Evolutionary conservation across 306 rosid genomes (phyloP).

Genomic region (Alnus rubra): DNA sequence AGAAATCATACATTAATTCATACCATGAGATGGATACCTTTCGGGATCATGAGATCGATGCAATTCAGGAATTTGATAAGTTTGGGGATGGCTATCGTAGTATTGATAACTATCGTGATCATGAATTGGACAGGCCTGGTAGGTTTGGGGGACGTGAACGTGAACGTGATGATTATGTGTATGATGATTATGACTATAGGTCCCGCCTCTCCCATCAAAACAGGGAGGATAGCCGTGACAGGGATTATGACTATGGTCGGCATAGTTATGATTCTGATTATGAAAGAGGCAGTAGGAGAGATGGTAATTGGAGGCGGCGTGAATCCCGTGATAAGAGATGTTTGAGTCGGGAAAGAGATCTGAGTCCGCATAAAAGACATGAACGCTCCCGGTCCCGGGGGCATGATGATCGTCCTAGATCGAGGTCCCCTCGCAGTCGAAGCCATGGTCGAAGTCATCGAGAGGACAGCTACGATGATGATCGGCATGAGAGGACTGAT

Average conservation of each 20-base stretch:
- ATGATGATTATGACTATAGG: slow-evolving; percentile 77
- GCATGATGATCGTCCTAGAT: slow-evolving; percentile 69
- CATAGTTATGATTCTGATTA: slow-evolving; percentile 94
- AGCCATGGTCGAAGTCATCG: slow-evolving; percentile 79
- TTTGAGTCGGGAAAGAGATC: slow-evolving; percentile 69
- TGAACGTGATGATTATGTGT: slow-evolving; percentile 67
- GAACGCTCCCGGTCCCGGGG: slow-evolving; percentile 76
- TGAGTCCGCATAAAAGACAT: slow-evolving; percentile 68
- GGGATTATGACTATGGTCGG: slow-evolving; percentile 70
- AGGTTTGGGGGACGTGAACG: slow-evolving; percentile 69
- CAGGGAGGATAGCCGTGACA: slow-evolving; percentile 83
- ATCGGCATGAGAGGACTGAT: slow-evolving; percentile 70
- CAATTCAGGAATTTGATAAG: slow-evolving; percentile 66
- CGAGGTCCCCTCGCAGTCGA: slow-evolving; percentile 89
- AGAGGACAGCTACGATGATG: slow-evolving; percentile 76
- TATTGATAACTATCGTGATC: slow-evolving; percentile 61
- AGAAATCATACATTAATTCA: slow-evolving; percentile 66
- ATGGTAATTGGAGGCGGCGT: slow-evolving; percentile 71
- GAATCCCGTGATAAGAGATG: slow-evolving; percentile 75
- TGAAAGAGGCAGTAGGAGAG: slow-evolving; percentile 77
- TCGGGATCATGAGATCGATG: slow-evolving; percentile 59
- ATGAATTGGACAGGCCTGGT: slow-evolving; percentile 63
- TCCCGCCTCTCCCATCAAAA: slow-evolving; percentile 62
- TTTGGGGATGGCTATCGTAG: slow-evolving; percentile 69
- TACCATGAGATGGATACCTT: slow-evolving; percentile 65